Conservation (phyloP, 345 rosid species). For the Boechera divaricarpa region DNA sequence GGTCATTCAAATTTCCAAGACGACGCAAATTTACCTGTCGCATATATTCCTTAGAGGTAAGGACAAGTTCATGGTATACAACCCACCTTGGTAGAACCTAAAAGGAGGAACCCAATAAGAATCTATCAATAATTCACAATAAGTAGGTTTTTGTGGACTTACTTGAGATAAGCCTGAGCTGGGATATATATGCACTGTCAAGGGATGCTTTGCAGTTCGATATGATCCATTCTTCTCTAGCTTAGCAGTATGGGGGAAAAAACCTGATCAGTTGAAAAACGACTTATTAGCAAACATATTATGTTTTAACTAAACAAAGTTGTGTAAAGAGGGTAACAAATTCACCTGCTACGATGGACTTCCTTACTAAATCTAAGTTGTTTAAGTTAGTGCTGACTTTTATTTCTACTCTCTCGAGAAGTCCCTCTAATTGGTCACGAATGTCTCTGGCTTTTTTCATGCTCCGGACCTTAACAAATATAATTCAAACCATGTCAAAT, state of each 20-base stretch:
- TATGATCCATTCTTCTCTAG: not conserved
- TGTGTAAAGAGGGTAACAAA: not conserved
- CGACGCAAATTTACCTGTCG: too few species aligned
- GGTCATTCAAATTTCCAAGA: too few species aligned
- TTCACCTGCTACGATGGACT: not conserved
- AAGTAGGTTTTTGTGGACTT: too few species aligned
- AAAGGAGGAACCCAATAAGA: too few species aligned
- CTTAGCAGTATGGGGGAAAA: not conserved
- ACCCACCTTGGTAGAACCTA: too few species aligned
- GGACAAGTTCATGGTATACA: too few species aligned
- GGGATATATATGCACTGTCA: not conserved
- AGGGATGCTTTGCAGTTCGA: not conserved
- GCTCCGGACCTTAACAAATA: not conserved
- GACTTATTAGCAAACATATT: not conserved
- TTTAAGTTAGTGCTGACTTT: not conserved
- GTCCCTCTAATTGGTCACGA: constrained; percentile 3
- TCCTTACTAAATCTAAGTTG: not conserved
- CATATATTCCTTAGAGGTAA: too few species aligned
- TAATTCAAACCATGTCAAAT: not conserved
- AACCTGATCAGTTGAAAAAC: not conserved
- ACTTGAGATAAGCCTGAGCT: not conserved
- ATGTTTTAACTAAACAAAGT: not conserved
- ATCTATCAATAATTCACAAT: too few species aligned
- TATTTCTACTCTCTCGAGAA: constrained; percentile 1
- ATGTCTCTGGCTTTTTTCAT: constrained; percentile 4